Evolutionary conservation across 2,329 filamentous ascomycete species (phyloP).

Genomic region (Ophiostoma perfectum): DNA sequence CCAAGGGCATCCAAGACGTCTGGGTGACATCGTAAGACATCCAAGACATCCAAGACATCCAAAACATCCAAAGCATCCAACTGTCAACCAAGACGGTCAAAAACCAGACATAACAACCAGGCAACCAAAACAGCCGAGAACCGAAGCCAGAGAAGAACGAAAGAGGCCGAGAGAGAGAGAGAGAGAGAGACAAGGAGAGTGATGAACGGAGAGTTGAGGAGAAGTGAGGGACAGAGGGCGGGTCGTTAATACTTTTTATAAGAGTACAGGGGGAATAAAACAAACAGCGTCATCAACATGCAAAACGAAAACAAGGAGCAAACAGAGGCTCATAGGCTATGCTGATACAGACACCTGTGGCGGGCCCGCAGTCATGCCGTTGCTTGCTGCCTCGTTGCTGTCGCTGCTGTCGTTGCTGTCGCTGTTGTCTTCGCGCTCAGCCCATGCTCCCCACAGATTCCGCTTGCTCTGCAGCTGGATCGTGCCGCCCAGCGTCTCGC

Average conservation of each 20-base stretch:
- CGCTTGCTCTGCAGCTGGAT: slow-evolving; percentile 85
- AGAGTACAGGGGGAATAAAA: slow-evolving; percentile 14
- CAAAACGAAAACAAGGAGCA: background rate
- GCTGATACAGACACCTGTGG: slow-evolving; percentile 16
- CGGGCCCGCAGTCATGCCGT: background rate
- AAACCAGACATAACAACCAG: background rate
- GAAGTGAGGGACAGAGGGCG: background rate
- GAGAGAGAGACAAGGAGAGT: background rate
- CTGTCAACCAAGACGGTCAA: background rate
- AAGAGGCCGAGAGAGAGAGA: background rate
- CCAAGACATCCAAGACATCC: background rate
- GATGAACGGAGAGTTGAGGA: background rate
- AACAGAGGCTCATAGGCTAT: background rate
- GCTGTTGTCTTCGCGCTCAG: slow-evolving; percentile 49
- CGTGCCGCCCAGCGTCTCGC: slow-evolving; percentile 64
- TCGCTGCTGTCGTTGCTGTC: background rate
- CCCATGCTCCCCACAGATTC: slow-evolving; percentile 96
- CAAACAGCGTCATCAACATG: slow-evolving; percentile 9
- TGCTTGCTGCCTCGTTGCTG: background rate
- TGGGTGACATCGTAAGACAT: background rate
- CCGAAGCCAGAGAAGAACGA: background rate
- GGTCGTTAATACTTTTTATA: slow-evolving; percentile 13
- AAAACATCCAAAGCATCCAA: background rate
- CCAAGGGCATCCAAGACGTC: background rate
- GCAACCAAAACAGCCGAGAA: slow-evolving; percentile 5